These are phyloP conservation scores for Excoecaria agallocha DNA, from an alignment of 345 rosid species.

Conservation along the genomic window DNA sequence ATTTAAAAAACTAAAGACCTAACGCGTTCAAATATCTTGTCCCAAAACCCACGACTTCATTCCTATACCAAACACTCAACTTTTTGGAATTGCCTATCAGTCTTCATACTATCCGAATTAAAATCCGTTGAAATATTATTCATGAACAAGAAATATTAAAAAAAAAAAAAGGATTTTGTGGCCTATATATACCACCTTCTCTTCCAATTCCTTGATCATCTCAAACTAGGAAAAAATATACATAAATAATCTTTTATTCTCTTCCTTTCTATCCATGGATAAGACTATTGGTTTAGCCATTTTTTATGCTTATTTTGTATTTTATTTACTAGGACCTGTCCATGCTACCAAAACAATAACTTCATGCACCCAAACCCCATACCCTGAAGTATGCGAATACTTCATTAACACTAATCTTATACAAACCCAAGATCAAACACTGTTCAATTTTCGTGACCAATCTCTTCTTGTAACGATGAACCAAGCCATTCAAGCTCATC, in stretches of 20 bases:
- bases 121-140: no score
- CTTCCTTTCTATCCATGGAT: slow-evolving; percentile 21
- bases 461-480: slow-evolving; percentile 46
- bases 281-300: slow-evolving; percentile 17
- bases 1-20: no score
- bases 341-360: slow-evolving; percentile 30
- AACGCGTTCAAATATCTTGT: no score
- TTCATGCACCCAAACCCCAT: not conserved
- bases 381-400: slow-evolving; percentile 48
- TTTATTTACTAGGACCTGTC: slow-evolving; percentile 15
- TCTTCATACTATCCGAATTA: no score
- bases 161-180: no score
- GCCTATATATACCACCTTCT: no score
- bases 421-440: slow-evolving; percentile 14
- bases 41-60: no score
- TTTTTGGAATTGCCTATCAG: no score
- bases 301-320: slow-evolving; percentile 17
- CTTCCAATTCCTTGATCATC: no score
- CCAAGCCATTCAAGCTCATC: slow-evolving; percentile 54
- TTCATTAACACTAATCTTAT: slow-evolving; percentile 22
- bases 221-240: not conserved
- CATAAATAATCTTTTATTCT: not conserved
- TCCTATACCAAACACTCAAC: no score
- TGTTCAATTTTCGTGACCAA: slow-evolving; percentile 38
- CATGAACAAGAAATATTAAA: no score